Evolutionary conservation across 2,329 filamentous ascomycete genomes (phyloP), one percentile per base, ranked within the genome.

Genomic region (Aurifilum marmelostoma): DNA sequence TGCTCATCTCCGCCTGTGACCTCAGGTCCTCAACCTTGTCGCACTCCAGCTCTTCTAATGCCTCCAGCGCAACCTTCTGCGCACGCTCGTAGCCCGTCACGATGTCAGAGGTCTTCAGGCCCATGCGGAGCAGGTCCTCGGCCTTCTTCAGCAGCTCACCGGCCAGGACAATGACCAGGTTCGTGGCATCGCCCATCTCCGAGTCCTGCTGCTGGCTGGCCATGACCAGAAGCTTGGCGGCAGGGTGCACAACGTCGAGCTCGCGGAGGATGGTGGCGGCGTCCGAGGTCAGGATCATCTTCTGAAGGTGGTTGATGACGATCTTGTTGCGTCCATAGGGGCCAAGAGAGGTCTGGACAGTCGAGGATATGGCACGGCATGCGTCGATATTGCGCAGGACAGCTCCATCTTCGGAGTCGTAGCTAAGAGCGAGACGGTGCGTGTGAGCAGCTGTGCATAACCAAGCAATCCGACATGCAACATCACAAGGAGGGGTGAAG

Each of bases 261-360:
- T 99, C 97, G 77, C 94, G 91, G 75, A 99, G 88, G 79, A 99
- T 99, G 58, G 96, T 98, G 74, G 96, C 96, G 73, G 96, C 96
- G 79, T 99, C 96, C 71, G 94, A 98, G 75, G 97, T 99, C 73
- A 99, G 87, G 76, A 97, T 97, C 96, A 99, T 97, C 87, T 99
- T 99, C 82, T 97, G 93, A 72, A 99, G 87, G 84, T 99, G 97
- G 86, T 99, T 99, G 87, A 99, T 98, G 84, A 99, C 93, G 79
- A 99, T 94, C 86, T 99, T 99, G 87, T 99, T 99, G 82, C 96
- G 92, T 77, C 96, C 96, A 82, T 97, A 97, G 71, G 96, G 96
- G 65, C 96, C 97, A 47, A 99, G 88, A 60, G 96, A 98, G 68
- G 96, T 98, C 85, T 97, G 94, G 63, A 99, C 96, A 65, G 96